Base-by-base conservation (phyloP, 768 basidiomycete species). In the Cystofilobasidium bisporidii region DNA sequence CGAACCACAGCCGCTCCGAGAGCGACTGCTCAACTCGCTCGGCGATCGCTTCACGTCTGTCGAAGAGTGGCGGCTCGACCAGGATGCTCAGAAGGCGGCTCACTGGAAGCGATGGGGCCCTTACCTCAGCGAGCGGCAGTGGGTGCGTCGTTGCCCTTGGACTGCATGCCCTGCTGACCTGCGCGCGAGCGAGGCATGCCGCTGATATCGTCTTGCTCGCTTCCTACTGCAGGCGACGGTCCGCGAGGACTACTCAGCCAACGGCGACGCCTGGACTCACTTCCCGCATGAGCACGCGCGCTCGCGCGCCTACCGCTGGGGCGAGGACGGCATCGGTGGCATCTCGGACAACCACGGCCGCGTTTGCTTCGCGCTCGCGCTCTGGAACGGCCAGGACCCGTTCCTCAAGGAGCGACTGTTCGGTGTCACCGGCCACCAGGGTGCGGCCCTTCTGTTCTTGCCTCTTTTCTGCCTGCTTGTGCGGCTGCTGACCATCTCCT, bases 91-190 rank as follows among this genome's bases (percentile, higher is more conserved):
- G 60, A 86, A 84, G 72, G 86, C 89, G 71, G 82, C 82, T 60
- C 93, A 98, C 77, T 99, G 96, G 96, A 98, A 98, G 79, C 83
- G 90, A 72, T 98, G 94, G 94, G 96, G 96, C 24, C 96, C 96
- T 20, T 99, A 99, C 80, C 83, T 99, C 62, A 87, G 87, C 67
- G 96, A 99, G 78, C 83, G 96, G 67, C 96, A 98, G 81, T 99
- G 96, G 96, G 94, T 91, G 70, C 71, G 86, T 74, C 62, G 68
- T 71, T 40, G 36, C 3, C 8, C 11, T n/a, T n/a, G n/a, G 26
- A 28, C 38, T n/a, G 53, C 9, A 28, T 30, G 22, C 28, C 28
- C 36, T 33, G 9, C 20, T 36, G 2, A 4, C 20, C 8, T 10
- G 28, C 33, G 11, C n/a, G n/a, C 28, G 30, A 18, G 36, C 36